Evolutionary conservation across 1,284 basidiomycete genomes (phyloP).

Genomic region (Coniferiporia weirii): DNA sequence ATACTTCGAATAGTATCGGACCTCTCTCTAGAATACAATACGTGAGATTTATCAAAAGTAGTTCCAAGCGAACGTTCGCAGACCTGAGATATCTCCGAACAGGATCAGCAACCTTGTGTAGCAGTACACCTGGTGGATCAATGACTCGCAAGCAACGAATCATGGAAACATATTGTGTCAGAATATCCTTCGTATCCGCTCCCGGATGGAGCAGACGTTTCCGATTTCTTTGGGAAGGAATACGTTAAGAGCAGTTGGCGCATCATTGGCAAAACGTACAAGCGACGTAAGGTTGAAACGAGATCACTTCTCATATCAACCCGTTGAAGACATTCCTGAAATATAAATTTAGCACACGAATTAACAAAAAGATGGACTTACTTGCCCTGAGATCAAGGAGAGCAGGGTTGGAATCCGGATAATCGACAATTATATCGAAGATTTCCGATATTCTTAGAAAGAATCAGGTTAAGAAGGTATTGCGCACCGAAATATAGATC

Average conservation of each 20-base stretch:
- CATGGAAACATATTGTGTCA: slow-evolving; percentile 91
- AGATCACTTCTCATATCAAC: slow-evolving; percentile 73
- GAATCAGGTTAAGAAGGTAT: neutral
- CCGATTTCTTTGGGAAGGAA: slow-evolving; percentile 51
- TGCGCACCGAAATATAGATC: neutral
- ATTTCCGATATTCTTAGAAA: slow-evolving; percentile 72
- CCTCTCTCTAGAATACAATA: slow-evolving; percentile 50
- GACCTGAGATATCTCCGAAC: slow-evolving; percentile 84
- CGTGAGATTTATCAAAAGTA: slow-evolving; percentile 4
- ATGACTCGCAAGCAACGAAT: slow-evolving; percentile 89
- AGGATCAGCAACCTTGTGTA: slow-evolving; percentile 89
- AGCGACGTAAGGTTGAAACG: slow-evolving; percentile 63
- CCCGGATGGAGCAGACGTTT: slow-evolving; percentile 93
- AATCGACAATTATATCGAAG: slow-evolving; percentile 94
- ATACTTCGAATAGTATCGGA: slow-evolving; percentile 91
- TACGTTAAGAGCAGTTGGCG: neutral
- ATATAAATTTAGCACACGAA: neutral
- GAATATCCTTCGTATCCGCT: slow-evolving; percentile 89
- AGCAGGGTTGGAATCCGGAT: slow-evolving; percentile 82
- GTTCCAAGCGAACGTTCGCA: slow-evolving; percentile 7
- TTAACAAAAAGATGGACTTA: slow-evolving; percentile 9
- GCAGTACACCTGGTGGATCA: slow-evolving; percentile 87
- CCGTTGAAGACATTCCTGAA: slow-evolving; percentile 68
- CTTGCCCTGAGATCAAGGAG: slow-evolving; percentile 82
- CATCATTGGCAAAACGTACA: slow-evolving; percentile 38